phyloP scores from a whole-genome alignment of 495 filamentous ascomycete species.

The Neurospora africana region DNA sequence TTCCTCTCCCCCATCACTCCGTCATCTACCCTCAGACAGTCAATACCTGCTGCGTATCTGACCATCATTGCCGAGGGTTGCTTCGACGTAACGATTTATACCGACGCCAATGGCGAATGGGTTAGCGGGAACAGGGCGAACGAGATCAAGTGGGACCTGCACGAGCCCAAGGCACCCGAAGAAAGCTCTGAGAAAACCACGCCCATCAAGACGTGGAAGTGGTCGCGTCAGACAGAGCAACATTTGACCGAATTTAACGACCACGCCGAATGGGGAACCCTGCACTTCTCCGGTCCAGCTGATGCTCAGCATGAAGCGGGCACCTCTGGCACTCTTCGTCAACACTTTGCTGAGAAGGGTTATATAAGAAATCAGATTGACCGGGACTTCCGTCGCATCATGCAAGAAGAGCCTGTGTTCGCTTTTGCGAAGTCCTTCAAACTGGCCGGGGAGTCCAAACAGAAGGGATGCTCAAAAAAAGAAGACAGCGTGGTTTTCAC shows the following conservation, averaged over 20 bases:
- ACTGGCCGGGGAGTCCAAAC: conserved; percentile 20
- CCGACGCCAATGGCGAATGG: conserved; percentile 87
- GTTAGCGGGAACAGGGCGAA: conserved; percentile 63
- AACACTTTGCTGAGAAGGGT: conserved; percentile 60
- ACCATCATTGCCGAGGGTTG: conserved; percentile 62
- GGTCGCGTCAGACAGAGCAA: conserved; percentile 54
- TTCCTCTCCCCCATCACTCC: conserved; percentile 92
- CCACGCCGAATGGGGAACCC: conserved; percentile 78
- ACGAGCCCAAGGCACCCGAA: conserved; percentile 22
- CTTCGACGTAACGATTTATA: conserved; percentile 69
- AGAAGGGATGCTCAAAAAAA: conserved; percentile 8
- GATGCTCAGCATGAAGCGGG: conserved; percentile 59
- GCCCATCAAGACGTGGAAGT: conserved; percentile 44
- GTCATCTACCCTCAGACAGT: conserved; percentile 81
- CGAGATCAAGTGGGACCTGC: conserved; percentile 58
- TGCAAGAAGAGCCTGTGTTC: conserved; percentile 82
- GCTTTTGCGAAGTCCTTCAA: conserved; percentile 78
- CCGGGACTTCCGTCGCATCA: conserved; percentile 53
- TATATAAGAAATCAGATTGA: conserved; percentile 50
- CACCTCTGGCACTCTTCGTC: conserved; percentile 56
- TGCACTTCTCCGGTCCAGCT: conserved; percentile 64
- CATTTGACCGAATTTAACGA: conserved; percentile 66
- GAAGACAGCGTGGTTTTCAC: conserved; percentile 63
- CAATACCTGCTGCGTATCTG: conserved; percentile 80
- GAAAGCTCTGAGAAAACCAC: conserved; percentile 4